Conservation (phyloP, 805 yeast genomes). For the Zygotorulaspora florentina region DNA sequence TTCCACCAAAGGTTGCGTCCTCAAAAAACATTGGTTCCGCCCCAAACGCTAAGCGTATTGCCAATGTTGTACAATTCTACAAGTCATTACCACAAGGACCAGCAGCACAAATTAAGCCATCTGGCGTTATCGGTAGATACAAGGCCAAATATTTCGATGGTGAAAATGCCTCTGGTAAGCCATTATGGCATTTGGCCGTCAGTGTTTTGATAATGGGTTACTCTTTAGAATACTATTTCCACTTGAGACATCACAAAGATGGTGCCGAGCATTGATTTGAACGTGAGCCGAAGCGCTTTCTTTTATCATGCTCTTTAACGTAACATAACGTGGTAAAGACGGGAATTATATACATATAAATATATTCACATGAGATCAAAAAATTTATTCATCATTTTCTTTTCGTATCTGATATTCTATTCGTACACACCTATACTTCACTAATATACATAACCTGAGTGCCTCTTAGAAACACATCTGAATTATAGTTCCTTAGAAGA, state of each 20-base stretch:
- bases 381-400: background rate
- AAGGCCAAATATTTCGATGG: conserved; percentile 82
- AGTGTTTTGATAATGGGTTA: conserved; percentile 74
- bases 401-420: too few species aligned
- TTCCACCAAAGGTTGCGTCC: conserved; percentile 98
- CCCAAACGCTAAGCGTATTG: conserved; percentile 96
- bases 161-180: conserved; percentile 78
- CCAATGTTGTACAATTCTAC: conserved; percentile 91
- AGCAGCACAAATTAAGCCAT: conserved; percentile 69
- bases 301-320: background rate
- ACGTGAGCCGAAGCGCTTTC: too few species aligned
- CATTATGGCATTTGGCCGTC: conserved; percentile 70
- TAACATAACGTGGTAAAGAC: background rate
- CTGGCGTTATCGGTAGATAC: conserved; percentile 70
- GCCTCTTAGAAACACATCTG: conserved; percentile 36
- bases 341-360: conserved; percentile 1
- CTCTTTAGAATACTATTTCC: conserved; percentile 91
- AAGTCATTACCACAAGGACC: conserved; percentile 92
- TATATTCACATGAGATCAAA: background rate
- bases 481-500: conserved; percentile 28
- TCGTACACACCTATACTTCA: conserved; percentile 21
- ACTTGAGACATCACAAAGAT: conserved; percentile 59
- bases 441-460: conserved; percentile 37
- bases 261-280: conserved; percentile 39
- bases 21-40: conserved; percentile 92